Base-by-base conservation (phyloP, 2,329 filamentous ascomycete genomes). In the Xylaria hypoxylon region DNA sequence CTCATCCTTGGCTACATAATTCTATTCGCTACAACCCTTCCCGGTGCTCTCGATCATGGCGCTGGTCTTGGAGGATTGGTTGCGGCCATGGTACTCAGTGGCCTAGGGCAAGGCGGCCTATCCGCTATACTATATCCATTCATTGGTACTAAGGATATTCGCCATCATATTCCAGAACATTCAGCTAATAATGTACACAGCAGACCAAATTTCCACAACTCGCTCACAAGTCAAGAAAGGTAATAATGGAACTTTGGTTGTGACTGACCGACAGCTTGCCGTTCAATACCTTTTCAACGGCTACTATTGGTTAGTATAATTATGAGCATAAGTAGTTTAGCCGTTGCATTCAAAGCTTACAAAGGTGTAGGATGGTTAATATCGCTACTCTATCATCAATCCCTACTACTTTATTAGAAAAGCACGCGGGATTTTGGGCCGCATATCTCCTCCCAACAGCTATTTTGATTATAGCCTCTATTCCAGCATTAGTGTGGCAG, bases 91-190 rank as follows among this genome's bases (percentile, higher is more conserved):
- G 26, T 65, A 5, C 50, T 61, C 15, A 42, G 31, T 35, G 50
- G 63, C 10, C 6, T 40, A 38, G 51, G 51, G 15, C 51, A 53
- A 40, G 31, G 31, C 26, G 51, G 33, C 7, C 2, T 65, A 40
- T 65, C 63, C 40, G 52, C 63, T 10, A 51, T 51, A n/a, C 42
- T 61, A 44, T 61, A 65, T 44, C 57, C 63, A 24, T 57, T 65
- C 22, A 65, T 65, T 19, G 57, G 26, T 50, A 48, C 19, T 5
- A 2, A 51, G 35, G 51, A 44, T 40, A 8, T 31, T 40, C n/a
- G 13, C n/a, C 11, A 8, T 33, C 10, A 47, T 26, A 11, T 10
- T 47, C 2, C 22, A 47, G 22, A 26, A 19, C 19, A 19, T 11
- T 17, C 38, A 44, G 40, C 40, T 44, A 19, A 44, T 2, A 44